phyloP scores from a whole-genome alignment of 1,284 basidiomycete species.

The Neolentinus lepideus region DNA sequence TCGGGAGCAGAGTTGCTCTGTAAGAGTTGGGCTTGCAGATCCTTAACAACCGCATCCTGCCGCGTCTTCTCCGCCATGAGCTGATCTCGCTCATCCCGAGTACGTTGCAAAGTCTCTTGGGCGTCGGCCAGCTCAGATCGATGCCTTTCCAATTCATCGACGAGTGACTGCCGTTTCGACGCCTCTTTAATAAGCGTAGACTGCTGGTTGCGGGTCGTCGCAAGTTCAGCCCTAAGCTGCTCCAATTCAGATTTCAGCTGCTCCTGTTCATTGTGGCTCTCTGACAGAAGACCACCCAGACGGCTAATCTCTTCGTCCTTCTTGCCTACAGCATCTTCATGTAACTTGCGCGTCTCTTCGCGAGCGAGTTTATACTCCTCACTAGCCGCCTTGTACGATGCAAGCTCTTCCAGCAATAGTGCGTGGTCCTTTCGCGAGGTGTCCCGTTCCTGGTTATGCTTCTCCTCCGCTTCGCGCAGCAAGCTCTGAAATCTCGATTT shows the following conservation, averaged over 20 bases:
- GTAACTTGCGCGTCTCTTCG: constrained; percentile 41
- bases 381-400: constrained; percentile 52
- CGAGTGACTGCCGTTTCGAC: constrained; percentile 65
- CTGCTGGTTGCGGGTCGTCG: constrained; percentile 49
- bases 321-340: constrained; percentile 44
- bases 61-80: constrained; percentile 65
- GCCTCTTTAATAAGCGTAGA: constrained; percentile 60
- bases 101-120: constrained; percentile 67
- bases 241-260: constrained; percentile 46
- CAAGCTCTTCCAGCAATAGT: constrained; percentile 51
- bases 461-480: constrained; percentile 26
- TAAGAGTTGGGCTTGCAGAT: constrained; percentile 69
- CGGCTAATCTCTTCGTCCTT: constrained; percentile 38
- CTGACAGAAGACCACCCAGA: constrained; percentile 42
- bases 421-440: constrained; percentile 45
- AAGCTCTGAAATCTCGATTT: constrained; percentile 23
- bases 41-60: constrained; percentile 61
- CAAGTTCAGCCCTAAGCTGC: constrained; percentile 52
- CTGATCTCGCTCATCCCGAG: constrained; percentile 75
- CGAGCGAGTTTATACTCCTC: constrained; percentile 45
- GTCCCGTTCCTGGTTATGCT: constrained; percentile 34
- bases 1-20: constrained; percentile 39
- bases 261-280: constrained; percentile 42
- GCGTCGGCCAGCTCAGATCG: constrained; percentile 67
- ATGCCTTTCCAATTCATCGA: constrained; percentile 69